Percentiles rank a stretch among this genome's conserved stretches.
Evolutionary conservation across 1,284 basidiomycete species (phyloP).

Genomic region (Pyrrhoderma noxium): DNA sequence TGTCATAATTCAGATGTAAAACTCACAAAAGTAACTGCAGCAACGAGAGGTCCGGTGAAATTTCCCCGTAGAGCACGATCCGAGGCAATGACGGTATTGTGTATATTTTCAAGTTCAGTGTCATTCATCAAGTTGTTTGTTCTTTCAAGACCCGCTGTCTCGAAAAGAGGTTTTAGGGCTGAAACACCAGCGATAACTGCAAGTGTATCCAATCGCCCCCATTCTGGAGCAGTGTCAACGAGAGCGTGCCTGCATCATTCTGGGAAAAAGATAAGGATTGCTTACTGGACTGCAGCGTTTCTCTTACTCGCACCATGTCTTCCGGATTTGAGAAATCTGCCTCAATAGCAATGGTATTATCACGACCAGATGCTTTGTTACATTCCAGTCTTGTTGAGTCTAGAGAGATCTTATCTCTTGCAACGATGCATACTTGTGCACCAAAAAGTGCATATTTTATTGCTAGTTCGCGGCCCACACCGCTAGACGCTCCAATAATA

Average conservation of each 20-base stretch:
- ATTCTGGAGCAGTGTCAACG: constrained; percentile 39
- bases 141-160: constrained; percentile 55
- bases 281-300: constrained; percentile 50
- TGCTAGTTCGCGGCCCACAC: constrained; percentile 75
- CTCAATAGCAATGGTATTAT: constrained; percentile 30
- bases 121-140: constrained; percentile 28
- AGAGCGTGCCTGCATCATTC: too few species aligned
- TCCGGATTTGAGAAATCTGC: constrained; percentile 65
- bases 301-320: constrained; percentile 62
- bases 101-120: constrained; percentile 41
- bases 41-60: constrained; percentile 56
- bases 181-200: constrained; percentile 84
- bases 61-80: constrained; percentile 51
- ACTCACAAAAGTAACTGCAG: constrained; percentile 62
- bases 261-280: constrained; percentile 9
- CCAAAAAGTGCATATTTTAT: constrained; percentile 68
- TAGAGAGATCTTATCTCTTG: constrained; percentile 54
- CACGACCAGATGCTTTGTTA: constrained; percentile 21
- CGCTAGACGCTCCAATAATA: constrained; percentile 75
- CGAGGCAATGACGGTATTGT: constrained; percentile 46
- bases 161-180: constrained; percentile 71
- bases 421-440: constrained; percentile 72
- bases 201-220: constrained; percentile 80
- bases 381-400: constrained; percentile 61
- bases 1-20: constrained; percentile 16